Evolutionary conservation across 2,329 filamentous ascomycete species (phyloP).

Genomic region (Neofusicoccum parvum): DNA sequence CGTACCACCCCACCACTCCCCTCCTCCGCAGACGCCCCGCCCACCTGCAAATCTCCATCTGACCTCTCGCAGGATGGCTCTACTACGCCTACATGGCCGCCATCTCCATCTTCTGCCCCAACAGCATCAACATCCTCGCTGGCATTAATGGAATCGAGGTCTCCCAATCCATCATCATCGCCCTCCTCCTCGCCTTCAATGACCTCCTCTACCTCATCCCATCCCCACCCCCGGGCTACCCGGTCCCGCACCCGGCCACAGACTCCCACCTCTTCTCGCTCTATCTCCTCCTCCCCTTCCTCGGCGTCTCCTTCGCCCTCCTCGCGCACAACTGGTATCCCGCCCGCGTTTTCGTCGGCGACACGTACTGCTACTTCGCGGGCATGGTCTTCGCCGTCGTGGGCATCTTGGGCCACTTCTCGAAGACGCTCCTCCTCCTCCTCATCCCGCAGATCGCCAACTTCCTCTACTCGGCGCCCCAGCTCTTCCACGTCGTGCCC

Average conservation of each 20-base stretch:
- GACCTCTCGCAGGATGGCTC: slow-evolving; percentile 41
- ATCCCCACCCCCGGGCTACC: slow-evolving; percentile 56
- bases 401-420: slow-evolving; percentile 95
- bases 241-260: slow-evolving; percentile 87
- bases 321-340: slow-evolving; percentile 95
- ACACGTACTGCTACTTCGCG: slow-evolving; percentile 99
- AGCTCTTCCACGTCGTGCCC: slow-evolving; percentile 85
- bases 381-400: slow-evolving; percentile 99
- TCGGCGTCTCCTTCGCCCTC: slow-evolving; percentile 86
- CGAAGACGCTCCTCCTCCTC: slow-evolving; percentile 89
- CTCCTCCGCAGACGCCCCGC: background rate
- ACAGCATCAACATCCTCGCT: slow-evolving; percentile 99
- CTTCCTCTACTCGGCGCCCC: slow-evolving; percentile 89
- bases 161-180: slow-evolving; percentile 88
- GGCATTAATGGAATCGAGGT: slow-evolving; percentile 99
- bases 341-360: slow-evolving; percentile 91
- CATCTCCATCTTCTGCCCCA: slow-evolving; percentile 95
- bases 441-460: slow-evolving; percentile 96
- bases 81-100: slow-evolving; percentile 98
- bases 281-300: slow-evolving; percentile 90
- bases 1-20: background rate
- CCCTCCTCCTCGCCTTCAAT: slow-evolving; percentile 79
- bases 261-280: slow-evolving; percentile 96
- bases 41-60: background rate
- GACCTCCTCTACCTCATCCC: slow-evolving; percentile 80